Base-by-base conservation (phyloP, 495 filamentous ascomycete genomes). In the Hyaloscypha hepaticicola region DNA sequence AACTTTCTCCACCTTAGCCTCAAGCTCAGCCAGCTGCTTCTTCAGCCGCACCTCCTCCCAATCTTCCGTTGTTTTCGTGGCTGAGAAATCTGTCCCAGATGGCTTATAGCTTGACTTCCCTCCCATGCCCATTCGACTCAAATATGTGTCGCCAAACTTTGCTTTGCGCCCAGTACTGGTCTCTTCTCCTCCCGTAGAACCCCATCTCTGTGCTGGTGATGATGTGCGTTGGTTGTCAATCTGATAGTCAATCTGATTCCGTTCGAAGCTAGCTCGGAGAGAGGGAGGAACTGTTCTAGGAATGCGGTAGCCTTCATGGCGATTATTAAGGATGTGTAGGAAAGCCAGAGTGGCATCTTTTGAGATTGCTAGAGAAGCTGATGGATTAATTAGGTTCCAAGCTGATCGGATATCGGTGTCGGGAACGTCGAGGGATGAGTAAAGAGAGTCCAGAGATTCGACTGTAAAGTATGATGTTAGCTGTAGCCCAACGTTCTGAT, bases 1-100 rank as follows among this genome's bases (percentile, higher is more conserved):
- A 3, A 94, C 87, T 49, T 87, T 83, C 26, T 88, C 84, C 56
- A 96, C 85, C 78, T 93, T 93, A 33, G 86, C 80, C 70, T 99
- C 93, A 52, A 99, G 77, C 70, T 97, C 94, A 16, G 84, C 82
- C 21, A 98, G 82, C 73, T 98, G 93, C 71, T 93, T 91, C 77
- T 94, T 92, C 55, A 99, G 82, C 59, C 93, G 85, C 33, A 98
- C 96, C 76, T 97, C 95, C 78, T 99, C 96, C 95, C 95, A 97
- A 68, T 93, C 90, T 66, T 87, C 85, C 59, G 90, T 88, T 9
- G 88, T 88, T 29, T 85, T 85, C 41, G 78, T 77, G 14, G 70
- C 69, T 61, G 80, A 83, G 77, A 97, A 97, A 76, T 98, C 92
- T 2, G 96, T 99, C 56, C 85, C 95, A 9, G 77, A 64, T 25